Conservation (phyloP, 1,139 yeast species). For the Komagataea norvegica region DNA sequence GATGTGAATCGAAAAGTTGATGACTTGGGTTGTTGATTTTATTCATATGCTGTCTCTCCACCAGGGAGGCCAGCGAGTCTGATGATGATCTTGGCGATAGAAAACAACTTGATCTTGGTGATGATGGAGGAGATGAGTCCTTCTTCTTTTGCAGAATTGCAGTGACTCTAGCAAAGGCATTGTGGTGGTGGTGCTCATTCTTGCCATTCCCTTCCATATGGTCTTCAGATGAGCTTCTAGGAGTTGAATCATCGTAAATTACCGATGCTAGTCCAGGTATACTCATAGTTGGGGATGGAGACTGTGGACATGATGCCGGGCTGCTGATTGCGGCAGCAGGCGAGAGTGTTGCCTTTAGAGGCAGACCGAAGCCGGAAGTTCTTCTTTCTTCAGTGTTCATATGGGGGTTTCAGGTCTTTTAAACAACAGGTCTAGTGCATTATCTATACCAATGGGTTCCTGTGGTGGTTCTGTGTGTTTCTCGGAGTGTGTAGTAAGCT, state of each 20-base stretch:
- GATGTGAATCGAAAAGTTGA: slow-evolving; percentile 25
- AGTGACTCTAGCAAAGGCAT: slow-evolving; percentile 16
- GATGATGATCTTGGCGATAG: slow-evolving; percentile 32
- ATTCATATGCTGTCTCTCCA: slow-evolving; percentile 35
- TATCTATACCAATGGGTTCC: no score
- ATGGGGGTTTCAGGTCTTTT: no score
- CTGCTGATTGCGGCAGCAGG: slow-evolving; percentile 14
- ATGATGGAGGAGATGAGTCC: slow-evolving; percentile 15
- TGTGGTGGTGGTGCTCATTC: slow-evolving; percentile 1
- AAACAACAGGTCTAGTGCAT: no score
- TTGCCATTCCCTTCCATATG: background rate
- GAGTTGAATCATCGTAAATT: no score
- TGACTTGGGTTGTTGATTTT: slow-evolving; percentile 38
- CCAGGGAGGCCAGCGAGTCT: slow-evolving; percentile 34
- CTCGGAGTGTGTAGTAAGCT: no score
- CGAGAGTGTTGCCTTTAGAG: slow-evolving; percentile 16
- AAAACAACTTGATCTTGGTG: slow-evolving; percentile 11
- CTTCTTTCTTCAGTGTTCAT: slow-evolving; percentile 2
- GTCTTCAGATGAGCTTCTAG: background rate
- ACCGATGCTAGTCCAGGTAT: no score
- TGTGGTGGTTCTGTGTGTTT: background rate
- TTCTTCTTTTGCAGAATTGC: slow-evolving; percentile 18
- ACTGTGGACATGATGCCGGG: slow-evolving; percentile 1
- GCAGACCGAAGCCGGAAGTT: slow-evolving; percentile 11
- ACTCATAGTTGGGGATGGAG: no score